Percentiles rank a stretch among this genome's conserved stretches.
Conservation (phyloP, 805 yeast genomes). For the Cyberlindnera nakhonratchasimensis region DNA sequence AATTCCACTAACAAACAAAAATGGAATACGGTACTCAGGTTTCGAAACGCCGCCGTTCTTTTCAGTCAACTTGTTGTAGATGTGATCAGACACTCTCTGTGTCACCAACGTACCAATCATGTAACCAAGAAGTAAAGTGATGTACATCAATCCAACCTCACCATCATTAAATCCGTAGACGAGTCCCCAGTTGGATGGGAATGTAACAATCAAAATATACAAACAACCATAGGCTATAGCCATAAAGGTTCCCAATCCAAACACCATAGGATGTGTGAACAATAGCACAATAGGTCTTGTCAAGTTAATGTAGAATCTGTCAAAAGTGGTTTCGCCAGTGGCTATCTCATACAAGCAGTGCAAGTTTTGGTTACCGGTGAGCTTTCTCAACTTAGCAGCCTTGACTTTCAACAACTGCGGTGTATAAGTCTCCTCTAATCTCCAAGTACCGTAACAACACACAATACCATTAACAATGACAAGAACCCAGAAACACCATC, state of each 20-base stretch:
- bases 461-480: constrained; percentile 51
- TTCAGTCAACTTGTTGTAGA: constrained; percentile 36
- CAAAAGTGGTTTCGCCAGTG: constrained; percentile 39
- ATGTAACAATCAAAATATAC: constrained; percentile 59
- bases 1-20: constrained; percentile 47
- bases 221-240: constrained; percentile 66
- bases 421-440: constrained; percentile 55
- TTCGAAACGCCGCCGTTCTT: constrained; percentile 50
- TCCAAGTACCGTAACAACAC: constrained; percentile 40
- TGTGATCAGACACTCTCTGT: constrained; percentile 41
- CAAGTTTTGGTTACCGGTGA: constrained; percentile 51
- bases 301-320: constrained; percentile 39
- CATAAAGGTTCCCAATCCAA: constrained; percentile 59
- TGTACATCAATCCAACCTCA: constrained; percentile 54
- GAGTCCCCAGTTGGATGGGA: constrained; percentile 49
- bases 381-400: constrained; percentile 45
- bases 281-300: constrained; percentile 53
- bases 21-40: constrained; percentile 60
- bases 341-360: constrained; percentile 62
- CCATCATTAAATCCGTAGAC: constrained; percentile 46
- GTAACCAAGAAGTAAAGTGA: constrained; percentile 56
- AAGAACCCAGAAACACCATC: constrained; percentile 61
- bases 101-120: constrained; percentile 46
- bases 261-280: constrained; percentile 57
- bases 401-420: constrained; percentile 48